phyloP scores from a whole-genome alignment of 257 asterid species.

The Cordia subcordata region DNA sequence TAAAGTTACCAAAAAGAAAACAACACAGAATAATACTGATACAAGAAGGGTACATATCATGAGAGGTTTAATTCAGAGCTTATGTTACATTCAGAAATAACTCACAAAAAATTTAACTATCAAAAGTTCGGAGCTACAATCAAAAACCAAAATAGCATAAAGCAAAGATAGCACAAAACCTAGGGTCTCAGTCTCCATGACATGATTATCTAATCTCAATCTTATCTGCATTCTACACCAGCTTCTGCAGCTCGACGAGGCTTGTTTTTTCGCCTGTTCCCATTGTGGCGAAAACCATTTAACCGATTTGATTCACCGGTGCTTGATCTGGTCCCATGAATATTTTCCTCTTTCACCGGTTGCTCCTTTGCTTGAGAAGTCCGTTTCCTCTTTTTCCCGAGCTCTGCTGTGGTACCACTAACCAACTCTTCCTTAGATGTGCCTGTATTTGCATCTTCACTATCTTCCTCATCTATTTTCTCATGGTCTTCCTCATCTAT shows the following conservation, averaged over 20 bases:
- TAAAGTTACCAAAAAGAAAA: too few relatives aligned
- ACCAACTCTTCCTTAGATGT: too few relatives aligned
- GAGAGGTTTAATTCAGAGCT: too few relatives aligned
- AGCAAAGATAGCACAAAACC: too few relatives aligned
- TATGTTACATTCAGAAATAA: too few relatives aligned
- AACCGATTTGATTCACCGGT: constrained; percentile 24
- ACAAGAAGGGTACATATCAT: too few relatives aligned
- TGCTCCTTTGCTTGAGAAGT: constrained; percentile 27
- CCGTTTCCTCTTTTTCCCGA: constrained; percentile 30
- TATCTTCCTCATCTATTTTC: constrained; percentile 31
- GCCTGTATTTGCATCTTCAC: constrained; percentile 12
- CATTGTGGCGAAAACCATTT: constrained; percentile 32
- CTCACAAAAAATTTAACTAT: too few relatives aligned
- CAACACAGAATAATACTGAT: too few relatives aligned
- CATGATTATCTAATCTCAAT: too few relatives aligned
- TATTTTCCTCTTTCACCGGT: constrained; percentile 32
- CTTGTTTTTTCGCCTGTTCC: constrained; percentile 48
- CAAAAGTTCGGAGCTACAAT: too few relatives aligned
- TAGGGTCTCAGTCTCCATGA: too few relatives aligned
- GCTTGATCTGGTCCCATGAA: constrained; percentile 27
- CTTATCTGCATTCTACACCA: constrained; percentile 41
- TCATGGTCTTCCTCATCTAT: constrained; percentile 28
- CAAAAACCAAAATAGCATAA: too few relatives aligned
- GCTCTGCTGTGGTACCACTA: constrained; percentile 5
- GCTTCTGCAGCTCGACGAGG: constrained; percentile 70